Conservation (phyloP, 2,329 filamentous ascomycete species). For the Pseudohalonectria lignicola region DNA sequence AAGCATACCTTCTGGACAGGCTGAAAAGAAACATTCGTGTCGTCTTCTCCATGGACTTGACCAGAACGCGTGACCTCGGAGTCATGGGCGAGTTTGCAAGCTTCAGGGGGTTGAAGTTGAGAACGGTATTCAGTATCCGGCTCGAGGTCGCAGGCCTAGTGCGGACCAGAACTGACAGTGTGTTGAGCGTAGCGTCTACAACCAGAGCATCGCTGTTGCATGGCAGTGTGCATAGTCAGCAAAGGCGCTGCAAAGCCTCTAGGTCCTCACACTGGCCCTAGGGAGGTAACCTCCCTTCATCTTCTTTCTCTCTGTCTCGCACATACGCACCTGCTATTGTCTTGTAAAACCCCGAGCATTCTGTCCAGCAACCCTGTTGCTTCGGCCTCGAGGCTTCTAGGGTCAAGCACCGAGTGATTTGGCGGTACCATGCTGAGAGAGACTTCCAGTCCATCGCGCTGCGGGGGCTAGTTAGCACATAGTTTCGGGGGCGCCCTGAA, state of each 20-base stretch:
- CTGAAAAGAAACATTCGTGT: slow-evolving; percentile 75
- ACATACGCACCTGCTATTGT: slow-evolving; percentile 61
- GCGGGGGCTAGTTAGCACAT: not conserved
- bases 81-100: slow-evolving; percentile 68
- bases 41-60: slow-evolving; percentile 93
- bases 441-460: slow-evolving; percentile 69
- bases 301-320: too few species aligned
- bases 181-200: slow-evolving; percentile 86
- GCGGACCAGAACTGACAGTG: slow-evolving; percentile 71
- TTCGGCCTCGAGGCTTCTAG: slow-evolving; percentile 80
- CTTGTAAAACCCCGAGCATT: slow-evolving; percentile 74
- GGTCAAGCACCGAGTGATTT: slow-evolving; percentile 70
- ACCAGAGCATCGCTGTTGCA: slow-evolving; percentile 73
- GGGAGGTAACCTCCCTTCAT: too few species aligned
- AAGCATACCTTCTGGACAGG: slow-evolving; percentile 65
- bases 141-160: slow-evolving; percentile 69
- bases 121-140: slow-evolving; percentile 73
- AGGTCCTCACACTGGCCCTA: too few species aligned
- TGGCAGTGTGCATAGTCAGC: too few species aligned
- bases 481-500: not conserved
- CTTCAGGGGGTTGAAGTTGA: slow-evolving; percentile 87
- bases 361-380: slow-evolving; percentile 83
- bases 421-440: slow-evolving; percentile 77
- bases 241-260: too few species aligned
- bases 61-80: slow-evolving; percentile 66